These are phyloP conservation scores for Aureobasidium sp. DNA, from an alignment of 2,329 filamentous ascomycete species.

Conservation along the genomic window DNA sequence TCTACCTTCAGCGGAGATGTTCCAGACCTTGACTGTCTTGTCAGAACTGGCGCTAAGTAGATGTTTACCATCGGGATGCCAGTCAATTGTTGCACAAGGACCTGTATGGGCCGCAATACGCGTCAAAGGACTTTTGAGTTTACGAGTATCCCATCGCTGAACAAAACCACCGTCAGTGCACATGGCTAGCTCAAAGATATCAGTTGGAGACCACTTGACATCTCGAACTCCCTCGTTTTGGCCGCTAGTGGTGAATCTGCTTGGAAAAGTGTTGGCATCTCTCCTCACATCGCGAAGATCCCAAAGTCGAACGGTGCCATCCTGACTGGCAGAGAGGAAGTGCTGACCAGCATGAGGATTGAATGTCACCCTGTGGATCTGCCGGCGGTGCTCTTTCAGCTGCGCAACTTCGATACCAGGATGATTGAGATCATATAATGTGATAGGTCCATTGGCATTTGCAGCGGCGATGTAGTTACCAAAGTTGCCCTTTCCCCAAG, in stretches of 20 bases:
- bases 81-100: constrained; percentile 52
- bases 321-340: constrained; percentile 56
- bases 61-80: constrained; percentile 59
- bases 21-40: constrained; percentile 55
- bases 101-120: constrained; percentile 49
- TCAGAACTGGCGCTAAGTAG: constrained; percentile 54
- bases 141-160: constrained; percentile 55
- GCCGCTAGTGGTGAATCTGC: constrained; percentile 46
- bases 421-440: constrained; percentile 55
- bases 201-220: constrained; percentile 56
- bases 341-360: constrained; percentile 53
- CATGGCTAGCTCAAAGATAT: constrained; percentile 54
- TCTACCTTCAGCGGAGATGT: constrained; percentile 48
- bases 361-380: constrained; percentile 58
- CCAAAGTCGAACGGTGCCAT: constrained; percentile 56
- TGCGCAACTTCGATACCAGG: constrained; percentile 52
- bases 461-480: constrained; percentile 54
- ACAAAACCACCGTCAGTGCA: constrained; percentile 56
- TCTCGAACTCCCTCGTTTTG: constrained; percentile 55
- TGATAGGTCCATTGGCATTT: constrained; percentile 55
- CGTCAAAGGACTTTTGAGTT: constrained; percentile 47
- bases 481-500: constrained; percentile 56
- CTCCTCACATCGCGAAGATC: constrained; percentile 49
- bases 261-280: constrained; percentile 44
- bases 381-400: constrained; percentile 55